These are phyloP conservation scores for Fulvia fulva DNA, from an alignment of 2,329 filamentous ascomycete genomes.

Conservation along the genomic window DNA sequence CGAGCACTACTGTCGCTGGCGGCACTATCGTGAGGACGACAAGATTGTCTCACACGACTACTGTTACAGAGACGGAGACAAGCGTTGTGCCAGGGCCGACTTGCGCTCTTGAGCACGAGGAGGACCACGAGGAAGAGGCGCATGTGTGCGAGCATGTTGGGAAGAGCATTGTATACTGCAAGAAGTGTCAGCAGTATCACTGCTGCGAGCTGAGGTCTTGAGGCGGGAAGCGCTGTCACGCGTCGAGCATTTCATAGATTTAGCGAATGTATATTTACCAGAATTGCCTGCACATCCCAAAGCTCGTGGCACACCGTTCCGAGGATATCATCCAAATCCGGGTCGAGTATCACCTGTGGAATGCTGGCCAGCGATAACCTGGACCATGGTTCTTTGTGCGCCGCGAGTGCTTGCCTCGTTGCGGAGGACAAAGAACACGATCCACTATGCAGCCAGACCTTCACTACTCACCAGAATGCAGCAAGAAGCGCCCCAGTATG, in stretches of 20 bases:
- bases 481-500: background rate
- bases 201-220: constrained; percentile 7
- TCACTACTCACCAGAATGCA: background rate
- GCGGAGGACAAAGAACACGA: constrained; percentile 6
- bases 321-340: background rate
- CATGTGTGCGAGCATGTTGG: background rate
- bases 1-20: background rate
- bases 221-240: background rate
- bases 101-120: background rate
- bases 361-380: constrained; percentile 16
- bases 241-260: background rate
- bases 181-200: constrained; percentile 7
- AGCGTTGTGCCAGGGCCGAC: background rate
- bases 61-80: background rate
- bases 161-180: background rate
- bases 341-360: constrained; percentile 4
- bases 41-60: background rate
- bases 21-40: background rate
- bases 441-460: background rate
- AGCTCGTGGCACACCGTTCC: background rate
- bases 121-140: background rate
- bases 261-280: background rate
- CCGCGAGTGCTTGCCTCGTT: constrained; percentile 13
- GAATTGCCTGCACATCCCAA: background rate
- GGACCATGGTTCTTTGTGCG: constrained; percentile 11